Evolutionary conservation across 139 green algal genomes (phyloP).

Genomic region (Mychonastes homosphaera): DNA sequence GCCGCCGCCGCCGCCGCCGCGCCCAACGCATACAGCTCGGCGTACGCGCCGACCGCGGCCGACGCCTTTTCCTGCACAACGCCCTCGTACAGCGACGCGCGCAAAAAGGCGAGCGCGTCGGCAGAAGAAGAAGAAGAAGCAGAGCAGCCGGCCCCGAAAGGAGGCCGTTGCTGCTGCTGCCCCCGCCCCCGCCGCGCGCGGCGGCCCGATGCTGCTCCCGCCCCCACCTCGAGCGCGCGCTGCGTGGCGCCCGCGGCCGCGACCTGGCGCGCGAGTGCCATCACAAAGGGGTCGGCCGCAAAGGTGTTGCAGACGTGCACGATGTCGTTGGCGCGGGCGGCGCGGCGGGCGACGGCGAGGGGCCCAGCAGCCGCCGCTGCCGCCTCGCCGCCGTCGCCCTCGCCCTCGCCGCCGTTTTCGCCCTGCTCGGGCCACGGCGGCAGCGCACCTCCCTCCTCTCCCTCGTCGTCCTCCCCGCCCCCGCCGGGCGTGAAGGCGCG

Average conservation of each 20-base stretch:
- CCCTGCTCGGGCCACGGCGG: background rate
- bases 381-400: background rate
- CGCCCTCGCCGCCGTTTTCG: background rate
- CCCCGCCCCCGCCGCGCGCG: background rate
- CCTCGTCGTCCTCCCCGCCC: background rate
- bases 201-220: background rate
- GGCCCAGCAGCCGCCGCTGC: background rate
- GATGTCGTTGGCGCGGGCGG: slow-evolving; percentile 26
- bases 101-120: slow-evolving; percentile 34
- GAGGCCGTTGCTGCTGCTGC: slow-evolving; percentile 5
- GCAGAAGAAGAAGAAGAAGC: background rate
- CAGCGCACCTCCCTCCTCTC: background rate
- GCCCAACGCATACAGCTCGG: slow-evolving; percentile 39
- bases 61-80: slow-evolving; percentile 57
- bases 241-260: background rate
- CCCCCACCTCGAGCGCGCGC: background rate
- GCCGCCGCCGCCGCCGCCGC: slow-evolving; percentile 7
- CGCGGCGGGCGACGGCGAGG: background rate
- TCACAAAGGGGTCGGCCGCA: slow-evolving; percentile 49
- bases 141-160: background rate
- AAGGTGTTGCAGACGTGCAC: slow-evolving; percentile 61
- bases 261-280: slow-evolving; percentile 44
- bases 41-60: slow-evolving; percentile 30
- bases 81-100: slow-evolving; percentile 50
- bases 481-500: slow-evolving; percentile 34